Conservation (phyloP, 2,329 filamentous ascomycete species). For the Epichloe uncinata region DNA sequence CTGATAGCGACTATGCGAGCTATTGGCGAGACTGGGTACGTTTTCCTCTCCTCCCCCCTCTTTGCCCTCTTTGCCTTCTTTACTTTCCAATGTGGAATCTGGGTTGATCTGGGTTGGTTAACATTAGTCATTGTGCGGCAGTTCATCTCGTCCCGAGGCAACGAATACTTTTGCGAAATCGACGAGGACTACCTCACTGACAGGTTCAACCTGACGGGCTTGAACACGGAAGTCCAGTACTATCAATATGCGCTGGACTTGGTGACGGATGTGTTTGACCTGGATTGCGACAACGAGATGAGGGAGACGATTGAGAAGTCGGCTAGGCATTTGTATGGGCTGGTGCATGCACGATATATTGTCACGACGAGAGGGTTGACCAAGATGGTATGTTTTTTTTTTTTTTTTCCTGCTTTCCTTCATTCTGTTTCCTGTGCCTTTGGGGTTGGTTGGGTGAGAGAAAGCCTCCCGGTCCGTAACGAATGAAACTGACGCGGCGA, state of each 20-base stretch:
- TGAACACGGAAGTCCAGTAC: conserved; percentile 96
- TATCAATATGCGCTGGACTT: conserved; percentile 98
- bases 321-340: conserved; percentile 83
- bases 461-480: no score
- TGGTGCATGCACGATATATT: conserved; percentile 93
- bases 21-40: conserved; percentile 99
- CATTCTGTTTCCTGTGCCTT: neutral
- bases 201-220: conserved; percentile 91
- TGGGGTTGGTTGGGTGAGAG: neutral
- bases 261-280: conserved; percentile 94
- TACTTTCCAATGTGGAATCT: no score
- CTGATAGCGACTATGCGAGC: conserved; percentile 96
- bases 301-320: conserved; percentile 97
- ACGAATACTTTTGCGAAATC: conserved; percentile 99
- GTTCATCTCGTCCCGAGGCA: conserved; percentile 96
- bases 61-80: no score
- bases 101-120: neutral
- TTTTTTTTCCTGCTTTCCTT: neutral
- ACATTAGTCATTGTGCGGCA: conserved; percentile 23
- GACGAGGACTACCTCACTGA: conserved; percentile 98
- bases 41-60: neutral
- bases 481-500: neutral
- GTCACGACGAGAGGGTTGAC: conserved; percentile 86
- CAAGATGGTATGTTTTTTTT: conserved; percentile 65
- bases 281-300: conserved; percentile 98